A percentile compares a stretch with the other conserved stretches of the same genome.
phyloP scores from a whole-genome alignment of 2,329 filamentous ascomycete species.

The Aschersonia sp. region DNA sequence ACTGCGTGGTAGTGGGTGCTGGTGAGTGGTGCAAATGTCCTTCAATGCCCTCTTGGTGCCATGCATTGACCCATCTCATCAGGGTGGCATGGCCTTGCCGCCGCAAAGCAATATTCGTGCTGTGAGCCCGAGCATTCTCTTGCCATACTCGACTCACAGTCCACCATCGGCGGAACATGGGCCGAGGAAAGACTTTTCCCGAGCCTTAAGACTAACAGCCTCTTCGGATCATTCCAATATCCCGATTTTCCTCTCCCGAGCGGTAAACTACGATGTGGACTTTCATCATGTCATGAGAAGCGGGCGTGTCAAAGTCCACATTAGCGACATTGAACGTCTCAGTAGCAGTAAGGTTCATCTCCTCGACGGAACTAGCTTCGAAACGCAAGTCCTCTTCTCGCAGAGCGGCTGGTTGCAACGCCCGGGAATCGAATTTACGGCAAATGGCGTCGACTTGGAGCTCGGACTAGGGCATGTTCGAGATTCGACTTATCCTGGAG shows the following conservation, averaged over 20 bases:
- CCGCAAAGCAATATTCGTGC: constrained; percentile 46
- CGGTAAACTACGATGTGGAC: constrained; percentile 34
- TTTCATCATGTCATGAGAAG: constrained; percentile 40
- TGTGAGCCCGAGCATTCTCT: constrained; percentile 42
- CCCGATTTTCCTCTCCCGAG: constrained; percentile 57
- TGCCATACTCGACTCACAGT: constrained; percentile 40
- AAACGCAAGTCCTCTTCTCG: constrained; percentile 37
- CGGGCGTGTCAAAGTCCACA: constrained; percentile 35
- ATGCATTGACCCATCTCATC: neutral
- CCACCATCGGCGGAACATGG: constrained; percentile 56
- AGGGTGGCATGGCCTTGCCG: constrained; percentile 38
- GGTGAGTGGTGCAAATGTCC: constrained; percentile 23
- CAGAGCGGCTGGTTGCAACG: constrained; percentile 44
- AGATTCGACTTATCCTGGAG: too few species aligned
- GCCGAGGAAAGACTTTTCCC: constrained; percentile 51
- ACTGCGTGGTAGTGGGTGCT: constrained; percentile 35
- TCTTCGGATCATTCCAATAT: constrained; percentile 59
- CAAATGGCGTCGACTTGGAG: constrained; percentile 27
- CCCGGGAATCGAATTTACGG: constrained; percentile 36
- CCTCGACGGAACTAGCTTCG: constrained; percentile 28
- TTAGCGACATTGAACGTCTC: constrained; percentile 35
- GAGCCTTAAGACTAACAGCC: constrained; percentile 60
- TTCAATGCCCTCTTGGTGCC: neutral
- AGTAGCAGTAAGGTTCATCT: constrained; percentile 32
- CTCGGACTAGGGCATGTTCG: constrained; percentile 18